Conservation (phyloP, 2,329 filamentous ascomycete species). For the Blastomyces emzantsi region DNA sequence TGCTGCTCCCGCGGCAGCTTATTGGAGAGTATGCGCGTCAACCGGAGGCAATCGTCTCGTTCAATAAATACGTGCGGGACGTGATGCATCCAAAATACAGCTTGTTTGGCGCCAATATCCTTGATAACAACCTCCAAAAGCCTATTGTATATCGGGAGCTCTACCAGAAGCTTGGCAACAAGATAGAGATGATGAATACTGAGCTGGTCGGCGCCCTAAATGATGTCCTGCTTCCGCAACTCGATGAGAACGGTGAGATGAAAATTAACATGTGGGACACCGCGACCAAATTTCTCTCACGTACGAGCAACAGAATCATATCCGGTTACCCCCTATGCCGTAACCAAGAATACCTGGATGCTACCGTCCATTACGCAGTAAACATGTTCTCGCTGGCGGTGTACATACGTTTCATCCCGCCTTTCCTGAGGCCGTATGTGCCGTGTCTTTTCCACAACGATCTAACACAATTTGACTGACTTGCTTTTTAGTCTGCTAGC, state of each 20-base stretch:
- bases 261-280: conserved; percentile 17
- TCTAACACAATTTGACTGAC: not conserved
- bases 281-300: conserved; percentile 11
- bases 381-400: conserved; percentile 16
- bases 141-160: conserved; percentile 13
- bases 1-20: conserved; percentile 3
- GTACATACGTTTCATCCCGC: conserved; percentile 16
- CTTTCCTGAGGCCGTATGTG: conserved; percentile 9
- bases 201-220: conserved; percentile 11
- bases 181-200: conserved; percentile 14
- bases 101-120: conserved; percentile 2
- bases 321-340: conserved; percentile 14
- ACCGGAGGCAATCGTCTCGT: conserved; percentile 5
- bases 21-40: conserved; percentile 6
- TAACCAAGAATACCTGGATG: conserved; percentile 17
- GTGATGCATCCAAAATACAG: conserved; percentile 8
- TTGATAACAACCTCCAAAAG: conserved; percentile 9
- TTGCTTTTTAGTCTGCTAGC: not conserved
- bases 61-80: conserved; percentile 4
- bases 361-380: conserved; percentile 16
- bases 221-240: conserved; percentile 8
- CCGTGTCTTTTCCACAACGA: not conserved
- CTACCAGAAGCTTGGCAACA: conserved; percentile 11
- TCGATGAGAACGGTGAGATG: conserved; percentile 10
- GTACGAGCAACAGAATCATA: conserved; percentile 14